phyloP scores from a whole-genome alignment of 169 alveolate genomes.

The Cardiosporidium cionae region DNA sequence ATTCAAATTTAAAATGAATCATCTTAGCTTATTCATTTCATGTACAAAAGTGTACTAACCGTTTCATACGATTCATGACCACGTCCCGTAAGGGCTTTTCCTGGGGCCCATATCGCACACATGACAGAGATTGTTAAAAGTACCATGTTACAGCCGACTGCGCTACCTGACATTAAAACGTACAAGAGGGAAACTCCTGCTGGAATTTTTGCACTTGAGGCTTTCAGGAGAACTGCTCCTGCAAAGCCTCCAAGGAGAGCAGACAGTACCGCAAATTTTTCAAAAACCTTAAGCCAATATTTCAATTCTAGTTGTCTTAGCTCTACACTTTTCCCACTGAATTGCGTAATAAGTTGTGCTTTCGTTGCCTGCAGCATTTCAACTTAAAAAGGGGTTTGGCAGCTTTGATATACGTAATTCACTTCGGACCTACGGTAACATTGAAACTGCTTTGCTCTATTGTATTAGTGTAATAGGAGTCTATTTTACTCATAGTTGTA shows the following conservation, averaged over 20 bases:
- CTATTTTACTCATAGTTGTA: too few species aligned
- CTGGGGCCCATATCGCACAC: constrained; percentile 21
- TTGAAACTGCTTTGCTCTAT: too few species aligned
- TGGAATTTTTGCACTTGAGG: background rate
- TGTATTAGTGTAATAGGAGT: too few species aligned
- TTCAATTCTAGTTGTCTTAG: constrained; percentile 18
- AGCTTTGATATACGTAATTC: too few species aligned
- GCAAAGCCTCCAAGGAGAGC: constrained; percentile 31
- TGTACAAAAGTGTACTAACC: background rate
- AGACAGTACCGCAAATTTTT: constrained; percentile 7
- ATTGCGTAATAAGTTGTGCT: constrained; percentile 12
- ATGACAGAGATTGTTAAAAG: constrained; percentile 1
- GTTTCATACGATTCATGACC: constrained; percentile 7
- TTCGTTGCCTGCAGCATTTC: constrained; percentile 24
- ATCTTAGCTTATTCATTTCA: background rate
- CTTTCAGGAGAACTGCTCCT: background rate
- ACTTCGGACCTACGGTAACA: too few species aligned
- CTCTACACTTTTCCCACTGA: constrained; percentile 1
- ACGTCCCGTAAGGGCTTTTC: constrained; percentile 19
- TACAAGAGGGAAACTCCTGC: background rate
- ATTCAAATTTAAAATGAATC: background rate
- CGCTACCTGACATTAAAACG: background rate
- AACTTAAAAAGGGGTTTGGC: too few species aligned
- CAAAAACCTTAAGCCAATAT: constrained; percentile 21
- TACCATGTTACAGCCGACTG: constrained; percentile 16